These are phyloP conservation scores for Dorcoceras hygrometricum DNA, from an alignment of 257 asterid species.

Conservation along the genomic window DNA sequence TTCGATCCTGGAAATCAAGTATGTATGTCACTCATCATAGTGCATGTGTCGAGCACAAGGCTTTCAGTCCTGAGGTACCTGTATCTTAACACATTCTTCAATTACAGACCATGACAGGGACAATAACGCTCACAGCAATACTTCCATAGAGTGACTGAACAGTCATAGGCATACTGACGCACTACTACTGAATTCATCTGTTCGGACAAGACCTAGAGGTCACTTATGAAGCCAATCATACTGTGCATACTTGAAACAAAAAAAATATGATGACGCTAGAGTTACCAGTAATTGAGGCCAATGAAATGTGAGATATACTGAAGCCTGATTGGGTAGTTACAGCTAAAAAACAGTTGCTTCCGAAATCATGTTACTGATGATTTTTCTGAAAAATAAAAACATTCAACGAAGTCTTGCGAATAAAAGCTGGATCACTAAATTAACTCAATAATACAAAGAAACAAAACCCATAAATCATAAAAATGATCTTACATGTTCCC, in stretches of 20 bases:
- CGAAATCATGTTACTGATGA: neutral
- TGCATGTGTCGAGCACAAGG: conserved; percentile 8
- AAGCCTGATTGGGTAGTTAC: neutral
- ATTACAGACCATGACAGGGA: conserved; percentile 3
- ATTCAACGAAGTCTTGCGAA: neutral
- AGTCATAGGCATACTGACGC: neutral
- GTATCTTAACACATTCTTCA: neutral
- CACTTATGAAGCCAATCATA: neutral
- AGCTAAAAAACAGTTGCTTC: conserved; percentile 1
- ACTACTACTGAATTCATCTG: neutral
- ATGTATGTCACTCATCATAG: neutral
- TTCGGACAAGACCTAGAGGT: neutral
- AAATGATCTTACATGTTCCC: conserved; percentile 56
- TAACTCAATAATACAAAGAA: conserved; percentile 15
- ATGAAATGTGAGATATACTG: neutral
- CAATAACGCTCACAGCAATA: conserved; percentile 15
- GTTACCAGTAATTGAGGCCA: neutral
- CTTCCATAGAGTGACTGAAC: neutral
- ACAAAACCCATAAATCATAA: neutral
- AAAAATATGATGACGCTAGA: neutral
- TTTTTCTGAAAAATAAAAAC: neutral
- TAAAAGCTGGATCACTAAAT: conserved; percentile 2
- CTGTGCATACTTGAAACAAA: neutral
- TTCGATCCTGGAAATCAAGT: neutral
- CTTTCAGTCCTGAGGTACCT: neutral